These are phyloP conservation scores for Isabelozyma heimii DNA, from an alignment of 805 yeast species.

Conservation along the genomic window DNA sequence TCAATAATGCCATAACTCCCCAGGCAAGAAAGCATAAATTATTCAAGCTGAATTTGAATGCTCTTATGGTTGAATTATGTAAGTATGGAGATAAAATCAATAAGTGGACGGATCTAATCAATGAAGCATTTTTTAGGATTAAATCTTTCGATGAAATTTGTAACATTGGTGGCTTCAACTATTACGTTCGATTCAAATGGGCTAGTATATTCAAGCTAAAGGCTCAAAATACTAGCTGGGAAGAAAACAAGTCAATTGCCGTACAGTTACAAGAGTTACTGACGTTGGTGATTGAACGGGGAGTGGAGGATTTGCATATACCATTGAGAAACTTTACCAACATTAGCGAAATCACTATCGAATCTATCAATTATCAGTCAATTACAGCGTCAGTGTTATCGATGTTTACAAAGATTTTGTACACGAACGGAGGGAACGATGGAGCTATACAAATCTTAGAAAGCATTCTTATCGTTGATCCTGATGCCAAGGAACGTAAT, in stretches of 20 bases:
- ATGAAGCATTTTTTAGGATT: conserved; percentile 15
- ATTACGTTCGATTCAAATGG: conserved; percentile 30
- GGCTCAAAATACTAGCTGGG: conserved; percentile 26
- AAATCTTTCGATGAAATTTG: neutral
- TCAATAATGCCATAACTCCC: conserved; percentile 13
- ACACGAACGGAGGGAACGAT: conserved; percentile 24
- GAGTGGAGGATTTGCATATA: conserved; percentile 22
- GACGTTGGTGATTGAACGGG: conserved; percentile 4
- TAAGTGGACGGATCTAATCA: conserved; percentile 47
- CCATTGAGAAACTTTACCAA: conserved; percentile 55
- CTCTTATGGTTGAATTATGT: conserved; percentile 35
- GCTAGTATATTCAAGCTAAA: conserved; percentile 25
- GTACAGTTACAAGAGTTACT: conserved; percentile 16
- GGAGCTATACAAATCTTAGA: conserved; percentile 45
- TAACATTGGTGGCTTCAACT: conserved; percentile 1
- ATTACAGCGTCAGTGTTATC: conserved; percentile 71
- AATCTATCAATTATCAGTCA: conserved; percentile 55
- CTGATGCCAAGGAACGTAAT: neutral
- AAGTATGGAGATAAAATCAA: conserved; percentile 41
- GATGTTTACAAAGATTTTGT: conserved; percentile 55
- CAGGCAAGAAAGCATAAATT: conserved; percentile 19
- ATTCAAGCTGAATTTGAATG: conserved; percentile 25
- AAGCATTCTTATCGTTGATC: conserved; percentile 36
- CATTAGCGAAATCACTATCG: conserved; percentile 54
- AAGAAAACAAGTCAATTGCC: conserved; percentile 25